phyloP scores from a whole-genome alignment of 192 early-diverging fungal genomes.

The Dimargaris verticillata region DNA sequence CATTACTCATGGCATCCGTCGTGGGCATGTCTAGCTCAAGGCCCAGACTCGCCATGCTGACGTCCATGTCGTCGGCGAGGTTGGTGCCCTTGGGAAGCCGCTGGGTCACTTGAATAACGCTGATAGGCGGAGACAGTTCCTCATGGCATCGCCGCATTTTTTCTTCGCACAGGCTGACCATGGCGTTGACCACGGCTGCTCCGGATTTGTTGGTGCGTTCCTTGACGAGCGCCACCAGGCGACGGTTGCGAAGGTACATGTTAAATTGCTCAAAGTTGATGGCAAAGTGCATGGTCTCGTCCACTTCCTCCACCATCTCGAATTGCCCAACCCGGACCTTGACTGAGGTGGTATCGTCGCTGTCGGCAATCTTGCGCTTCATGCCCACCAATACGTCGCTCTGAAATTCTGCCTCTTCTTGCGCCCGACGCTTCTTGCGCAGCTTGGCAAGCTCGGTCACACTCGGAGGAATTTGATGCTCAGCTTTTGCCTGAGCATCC shows the following conservation, averaged over 20 bases:
- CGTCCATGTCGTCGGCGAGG: constrained; percentile 22
- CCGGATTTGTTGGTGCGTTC: constrained; percentile 45
- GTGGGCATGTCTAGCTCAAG: constrained; percentile 15
- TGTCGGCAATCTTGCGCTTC: constrained; percentile 18
- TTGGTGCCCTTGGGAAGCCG: constrained; percentile 21
- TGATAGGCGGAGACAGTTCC: constrained; percentile 24
- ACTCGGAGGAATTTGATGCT: constrained; percentile 35
- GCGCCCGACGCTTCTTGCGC: constrained; percentile 25
- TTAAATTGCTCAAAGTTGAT: constrained; percentile 48
- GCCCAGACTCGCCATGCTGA: constrained; percentile 20
- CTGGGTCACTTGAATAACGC: constrained; percentile 32
- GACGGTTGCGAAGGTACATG: constrained; percentile 48
- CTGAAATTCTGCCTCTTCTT: constrained; percentile 30
- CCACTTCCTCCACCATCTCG: constrained; percentile 18
- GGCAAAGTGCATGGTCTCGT: constrained; percentile 42
- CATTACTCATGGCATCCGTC: background rate
- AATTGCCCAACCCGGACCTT: constrained; percentile 5
- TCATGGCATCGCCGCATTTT: constrained; percentile 35
- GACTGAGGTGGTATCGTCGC: background rate
- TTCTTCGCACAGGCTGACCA: constrained; percentile 40
- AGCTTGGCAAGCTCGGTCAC: constrained; percentile 41
- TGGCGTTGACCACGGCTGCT: constrained; percentile 32
- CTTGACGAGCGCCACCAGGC: constrained; percentile 37
- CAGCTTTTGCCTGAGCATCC: constrained; percentile 37
- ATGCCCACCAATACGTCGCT: constrained; percentile 30